A percentile compares a stretch with the other conserved stretches of the same genome.
Conservation (phyloP, 2,329 filamentous ascomycete genomes). For the Tolypocladium ovalisporum region DNA sequence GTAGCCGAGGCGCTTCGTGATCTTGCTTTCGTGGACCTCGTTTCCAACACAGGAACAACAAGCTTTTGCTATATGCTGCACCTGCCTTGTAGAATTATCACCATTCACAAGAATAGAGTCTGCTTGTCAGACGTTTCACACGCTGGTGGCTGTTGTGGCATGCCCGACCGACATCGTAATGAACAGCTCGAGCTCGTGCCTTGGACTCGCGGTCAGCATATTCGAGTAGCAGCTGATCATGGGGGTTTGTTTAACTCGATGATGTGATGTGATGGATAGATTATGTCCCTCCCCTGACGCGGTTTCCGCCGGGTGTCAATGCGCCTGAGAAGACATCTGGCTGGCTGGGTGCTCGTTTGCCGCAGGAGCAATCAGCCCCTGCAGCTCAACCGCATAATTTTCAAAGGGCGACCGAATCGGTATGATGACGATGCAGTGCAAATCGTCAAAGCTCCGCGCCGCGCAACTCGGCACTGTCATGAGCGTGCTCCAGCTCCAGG, state of each 20-base stretch:
- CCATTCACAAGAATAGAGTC: no score
- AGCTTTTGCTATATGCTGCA: not conserved
- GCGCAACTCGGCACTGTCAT: not conserved
- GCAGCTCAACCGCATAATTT: not conserved
- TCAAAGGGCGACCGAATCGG: not conserved
- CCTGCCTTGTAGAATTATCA: no score
- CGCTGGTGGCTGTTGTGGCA: not conserved
- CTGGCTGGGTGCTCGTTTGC: not conserved
- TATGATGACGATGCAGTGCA: not conserved
- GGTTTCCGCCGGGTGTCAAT: not conserved
- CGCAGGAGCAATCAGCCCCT: not conserved
- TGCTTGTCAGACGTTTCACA: no score
- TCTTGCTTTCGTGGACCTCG: not conserved
- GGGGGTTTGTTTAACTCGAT: not conserved
- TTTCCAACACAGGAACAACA: not conserved
- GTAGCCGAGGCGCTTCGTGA: not conserved
- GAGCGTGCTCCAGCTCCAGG: not conserved
- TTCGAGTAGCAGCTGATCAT: not conserved
- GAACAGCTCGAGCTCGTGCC: not conserved
- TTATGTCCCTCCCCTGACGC: no score
- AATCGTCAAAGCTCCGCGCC: not conserved
- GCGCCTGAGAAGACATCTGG: not conserved
- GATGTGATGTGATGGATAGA: no score
- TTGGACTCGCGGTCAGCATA: not conserved
- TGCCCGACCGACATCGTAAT: not conserved